Conservation (phyloP, 768 basidiomycete species). For the Suillus variegatus region DNA sequence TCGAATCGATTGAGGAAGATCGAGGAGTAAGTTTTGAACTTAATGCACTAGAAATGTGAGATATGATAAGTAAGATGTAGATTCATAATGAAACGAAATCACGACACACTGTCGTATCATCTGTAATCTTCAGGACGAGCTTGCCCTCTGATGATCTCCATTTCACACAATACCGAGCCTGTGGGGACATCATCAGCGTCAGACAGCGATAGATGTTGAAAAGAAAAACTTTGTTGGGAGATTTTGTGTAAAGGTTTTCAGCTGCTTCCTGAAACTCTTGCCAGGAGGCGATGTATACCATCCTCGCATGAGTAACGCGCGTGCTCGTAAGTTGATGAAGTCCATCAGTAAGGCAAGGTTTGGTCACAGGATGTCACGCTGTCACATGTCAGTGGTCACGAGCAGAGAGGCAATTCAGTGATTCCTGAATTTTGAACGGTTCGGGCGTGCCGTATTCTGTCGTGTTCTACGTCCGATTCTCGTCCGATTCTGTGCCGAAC, state of each 20-base stretch:
- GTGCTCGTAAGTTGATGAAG: slow-evolving; percentile 16
- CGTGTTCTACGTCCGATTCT: slow-evolving; percentile 5
- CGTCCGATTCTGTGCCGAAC: background rate
- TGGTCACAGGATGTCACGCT: slow-evolving; percentile 13
- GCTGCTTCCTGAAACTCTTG: slow-evolving; percentile 90
- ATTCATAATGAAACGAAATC: background rate
- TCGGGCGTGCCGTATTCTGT: background rate
- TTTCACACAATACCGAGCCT: slow-evolving; percentile 93
- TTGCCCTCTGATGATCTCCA: slow-evolving; percentile 86
- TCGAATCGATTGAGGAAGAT: slow-evolving; percentile 98
- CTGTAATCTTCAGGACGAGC: slow-evolving; percentile 92
- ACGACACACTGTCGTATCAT: slow-evolving; percentile 76
- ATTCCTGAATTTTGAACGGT: too few relatives aligned
- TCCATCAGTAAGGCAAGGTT: slow-evolving; percentile 12
- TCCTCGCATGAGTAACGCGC: slow-evolving; percentile 46
- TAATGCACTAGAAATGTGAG: slow-evolving; percentile 68
- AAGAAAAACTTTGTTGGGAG: slow-evolving; percentile 71
- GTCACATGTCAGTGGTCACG: slow-evolving; percentile 5
- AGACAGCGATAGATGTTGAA: background rate
- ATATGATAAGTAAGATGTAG: background rate
- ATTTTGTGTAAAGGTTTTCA: slow-evolving; percentile 78
- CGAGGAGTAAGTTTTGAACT: slow-evolving; percentile 94
- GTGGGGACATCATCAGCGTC: slow-evolving; percentile 9
- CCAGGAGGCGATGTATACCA: slow-evolving; percentile 92
- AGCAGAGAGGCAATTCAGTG: background rate